Percentiles rank a stretch among this genome's conserved stretches.
Evolutionary conservation across 306 rosid species (phyloP).

Genomic region (Cyamopsis tetragonoloba): DNA sequence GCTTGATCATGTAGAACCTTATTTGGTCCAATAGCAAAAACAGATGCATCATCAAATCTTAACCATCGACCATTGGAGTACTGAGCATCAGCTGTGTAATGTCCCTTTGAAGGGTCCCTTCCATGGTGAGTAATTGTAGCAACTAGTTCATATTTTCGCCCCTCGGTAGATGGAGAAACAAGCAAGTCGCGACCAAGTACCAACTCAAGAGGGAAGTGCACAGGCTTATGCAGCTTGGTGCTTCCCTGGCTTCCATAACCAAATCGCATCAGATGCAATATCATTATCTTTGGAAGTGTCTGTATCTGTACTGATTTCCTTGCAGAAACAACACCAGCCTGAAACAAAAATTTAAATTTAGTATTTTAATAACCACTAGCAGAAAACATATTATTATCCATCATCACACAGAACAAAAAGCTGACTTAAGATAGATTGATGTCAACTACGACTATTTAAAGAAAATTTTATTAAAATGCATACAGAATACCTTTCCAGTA

Average conservation of each 20-base stretch:
- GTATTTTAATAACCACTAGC: neutral
- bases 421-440: neutral
- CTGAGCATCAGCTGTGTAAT: conserved; percentile 88
- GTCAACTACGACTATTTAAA: too few species aligned
- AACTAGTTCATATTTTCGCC: conserved; percentile 85
- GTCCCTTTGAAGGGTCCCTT: conserved; percentile 89
- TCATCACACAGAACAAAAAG: neutral
- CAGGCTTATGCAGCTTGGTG: conserved; percentile 87
- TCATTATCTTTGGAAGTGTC: conserved; percentile 79
- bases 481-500: conserved; percentile 65
- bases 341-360: conserved; percentile 18
- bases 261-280: conserved; percentile 92
- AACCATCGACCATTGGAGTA: conserved; percentile 67
- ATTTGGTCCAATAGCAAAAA: conserved; percentile 52
- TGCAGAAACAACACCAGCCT: conserved; percentile 84
- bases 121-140: conserved; percentile 97
- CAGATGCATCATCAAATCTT: conserved; percentile 81
- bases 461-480: neutral
- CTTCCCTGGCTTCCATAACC: conserved; percentile 96
- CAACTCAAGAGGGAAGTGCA: conserved; percentile 74
- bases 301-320: conserved; percentile 69
- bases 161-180: conserved; percentile 63
- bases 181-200: conserved; percentile 76
- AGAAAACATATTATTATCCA: conserved; percentile 4
- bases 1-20: conserved; percentile 89